phyloP scores from a whole-genome alignment of 345 rosid genomes.

The Gossypium bickii region DNA sequence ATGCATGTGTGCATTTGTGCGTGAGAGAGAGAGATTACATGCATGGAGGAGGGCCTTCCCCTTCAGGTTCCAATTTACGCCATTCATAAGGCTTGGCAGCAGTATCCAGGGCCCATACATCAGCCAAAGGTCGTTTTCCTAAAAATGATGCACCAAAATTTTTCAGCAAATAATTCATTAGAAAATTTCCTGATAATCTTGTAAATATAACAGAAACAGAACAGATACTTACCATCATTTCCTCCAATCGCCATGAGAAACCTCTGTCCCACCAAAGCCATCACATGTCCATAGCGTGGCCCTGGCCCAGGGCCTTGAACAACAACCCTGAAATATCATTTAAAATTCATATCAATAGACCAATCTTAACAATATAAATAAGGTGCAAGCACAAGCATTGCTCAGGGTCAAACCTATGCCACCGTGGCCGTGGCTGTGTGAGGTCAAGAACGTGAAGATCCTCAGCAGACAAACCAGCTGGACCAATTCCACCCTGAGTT shows the following conservation, averaged over 20 bases:
- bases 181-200: neutral
- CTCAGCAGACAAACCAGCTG: conserved; percentile 98
- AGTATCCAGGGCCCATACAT: conserved; percentile 99
- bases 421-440: conserved; percentile 88
- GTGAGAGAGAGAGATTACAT: conserved; percentile 49
- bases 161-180: conserved; percentile 4
- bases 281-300: conserved; percentile 97
- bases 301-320: conserved; percentile 99
- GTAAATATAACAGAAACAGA: conserved; percentile 6
- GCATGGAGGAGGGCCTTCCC: conserved; percentile 99
- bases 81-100: conserved; percentile 99
- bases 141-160: conserved; percentile 20
- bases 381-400: conserved; percentile 6
- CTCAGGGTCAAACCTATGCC: conserved; percentile 70
- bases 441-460: conserved; percentile 99
- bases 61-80: conserved; percentile 99
- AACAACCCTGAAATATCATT: conserved; percentile 62
- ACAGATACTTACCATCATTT: conserved; percentile 69
- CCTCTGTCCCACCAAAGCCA: conserved; percentile 98
- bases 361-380: neutral
- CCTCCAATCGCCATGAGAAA: conserved; percentile 99
- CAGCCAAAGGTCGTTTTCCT: conserved; percentile 97
- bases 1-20: neutral
- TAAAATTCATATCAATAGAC: conserved; percentile 5
- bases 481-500: conserved; percentile 95